Base-by-base conservation (phyloP, 106 monocot species). In the Narthecium ossifragum region DNA sequence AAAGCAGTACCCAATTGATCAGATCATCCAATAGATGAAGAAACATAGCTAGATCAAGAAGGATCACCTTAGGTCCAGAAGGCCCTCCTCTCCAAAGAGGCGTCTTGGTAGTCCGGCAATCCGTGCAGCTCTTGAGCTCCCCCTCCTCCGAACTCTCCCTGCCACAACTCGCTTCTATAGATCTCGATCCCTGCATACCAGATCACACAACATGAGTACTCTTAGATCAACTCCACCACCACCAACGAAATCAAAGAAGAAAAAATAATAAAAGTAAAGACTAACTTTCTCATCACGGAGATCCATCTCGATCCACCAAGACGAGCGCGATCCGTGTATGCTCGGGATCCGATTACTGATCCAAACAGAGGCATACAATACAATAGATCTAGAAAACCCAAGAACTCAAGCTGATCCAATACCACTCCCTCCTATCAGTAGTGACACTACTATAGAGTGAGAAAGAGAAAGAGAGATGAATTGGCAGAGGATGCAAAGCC, bases 21-120 rank as follows among this genome's bases (percentile, higher is more conserved):
- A 30, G 8, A 54, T 54, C 54, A 30, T 4, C 14, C 18, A 39
- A 39, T 39, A 43, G 12, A 18, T 39, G 15, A 53, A 53, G 10
- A 18, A 17, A 60, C 6, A 33, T 20, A 57, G 15, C 6, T 34
- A 24, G 26, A 14, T 13, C 29, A 20, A 6, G 1, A n/a, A 28
- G 18, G 6, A 34, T 24, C 32, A 78, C 77, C 72, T 72, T 78
- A 6, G 77, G 77, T 5, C 77, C 77, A 39, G 53, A 57, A 26
- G 77, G 77, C 25, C 77, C 77, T 53, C 72, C 71, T 39, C 77
- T 24, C 77, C 77, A 78, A 2, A 78, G 72, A 58, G 77, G 72
- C 6, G 77, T 78, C 55, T 78, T 78, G 28, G 77, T 72, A 37
- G 77, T 78, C 17, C 43, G 51, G 67, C 77, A 78, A 41, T 53